Evolutionary conservation across 345 rosid genomes (phyloP), one percentile per base, ranked within the genome.

Genomic region (Gossypium bickii): DNA sequence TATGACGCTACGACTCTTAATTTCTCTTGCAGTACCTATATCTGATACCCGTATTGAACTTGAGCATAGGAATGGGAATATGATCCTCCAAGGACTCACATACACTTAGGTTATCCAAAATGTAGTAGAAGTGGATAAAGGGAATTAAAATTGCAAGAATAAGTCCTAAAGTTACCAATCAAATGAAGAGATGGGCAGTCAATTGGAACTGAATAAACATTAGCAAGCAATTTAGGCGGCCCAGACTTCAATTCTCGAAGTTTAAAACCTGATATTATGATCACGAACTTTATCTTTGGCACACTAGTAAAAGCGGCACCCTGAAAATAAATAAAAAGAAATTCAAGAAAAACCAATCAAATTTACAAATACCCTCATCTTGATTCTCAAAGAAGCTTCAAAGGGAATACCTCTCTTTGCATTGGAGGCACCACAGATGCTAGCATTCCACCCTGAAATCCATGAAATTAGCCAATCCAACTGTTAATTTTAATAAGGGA

Each of bases 401-500:
- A 24, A 27, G 3, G 43, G 24, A 15, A 69, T 15, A 70, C 73
- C 73, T 70, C 60, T 70, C 60, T 17, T 70, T 87, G 87, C 81
- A 87, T 78, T 44, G 78, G 78, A 4, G 89, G 90, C 15, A 82
- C 22, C 38, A 84, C 87, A 58, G 89, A 82, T 18, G 85, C 71
- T 66, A 85, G 72, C 8, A 80, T 11, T 69, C 84, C 84, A 48
- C 87, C 87, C 87, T 87, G 48, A 22, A 49, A 56, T 48, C 68
- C 74, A 70, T 62, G n/a, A 18, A 71, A 12, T 41, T 41, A 8
- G 12, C 61, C 34, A 22, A 47, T 3, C 38, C 47, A 34, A 53
- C 12, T 7, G 5, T 71, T 27, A 34, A 71, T 10, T 71, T 38
- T 7, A 17, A 10, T 13, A 4, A 56, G 34, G 57, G 22, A 71